A percentile compares a stretch with the other conserved stretches of the same genome.
These are phyloP conservation scores for Pelargonium nanum DNA, from an alignment of 345 rosid genomes.

Conservation along the genomic window DNA sequence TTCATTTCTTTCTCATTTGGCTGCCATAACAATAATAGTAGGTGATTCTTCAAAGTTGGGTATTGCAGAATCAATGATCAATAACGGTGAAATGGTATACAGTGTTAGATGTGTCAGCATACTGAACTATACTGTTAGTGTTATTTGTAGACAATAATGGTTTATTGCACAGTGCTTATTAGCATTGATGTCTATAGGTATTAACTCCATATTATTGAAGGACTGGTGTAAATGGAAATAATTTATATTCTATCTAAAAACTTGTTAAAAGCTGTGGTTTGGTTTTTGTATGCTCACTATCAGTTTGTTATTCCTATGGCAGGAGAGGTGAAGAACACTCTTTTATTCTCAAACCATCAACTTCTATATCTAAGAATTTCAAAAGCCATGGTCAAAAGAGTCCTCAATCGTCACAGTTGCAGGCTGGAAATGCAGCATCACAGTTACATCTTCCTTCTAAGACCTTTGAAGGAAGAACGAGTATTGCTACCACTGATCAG, in stretches of 20 bases:
- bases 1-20: no score
- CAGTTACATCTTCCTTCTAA: slow-evolving; percentile 34
- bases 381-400: slow-evolving; percentile 40
- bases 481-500: slow-evolving; percentile 36
- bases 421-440: slow-evolving; percentile 14
- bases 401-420: slow-evolving; percentile 18
- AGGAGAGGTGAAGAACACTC: slow-evolving; percentile 99
- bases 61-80: no score
- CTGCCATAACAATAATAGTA: no score
- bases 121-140: background rate
- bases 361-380: slow-evolving; percentile 45
- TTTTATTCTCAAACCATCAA: slow-evolving; percentile 73
- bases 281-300: slow-evolving; percentile 10
- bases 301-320: slow-evolving; percentile 17
- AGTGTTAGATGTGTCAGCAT: background rate
- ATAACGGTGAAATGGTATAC: no score
- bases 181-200: no score
- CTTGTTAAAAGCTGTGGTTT: background rate
- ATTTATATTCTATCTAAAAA: background rate
- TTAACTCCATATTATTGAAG: no score
- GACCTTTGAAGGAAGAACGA: slow-evolving; percentile 38
- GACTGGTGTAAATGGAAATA: background rate
- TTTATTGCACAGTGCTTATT: no score
- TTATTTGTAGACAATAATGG: background rate
- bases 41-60: no score